Evolutionary conservation across 768 basidiomycete species (phyloP).

Genomic region (Leccinum fibrillosum): DNA sequence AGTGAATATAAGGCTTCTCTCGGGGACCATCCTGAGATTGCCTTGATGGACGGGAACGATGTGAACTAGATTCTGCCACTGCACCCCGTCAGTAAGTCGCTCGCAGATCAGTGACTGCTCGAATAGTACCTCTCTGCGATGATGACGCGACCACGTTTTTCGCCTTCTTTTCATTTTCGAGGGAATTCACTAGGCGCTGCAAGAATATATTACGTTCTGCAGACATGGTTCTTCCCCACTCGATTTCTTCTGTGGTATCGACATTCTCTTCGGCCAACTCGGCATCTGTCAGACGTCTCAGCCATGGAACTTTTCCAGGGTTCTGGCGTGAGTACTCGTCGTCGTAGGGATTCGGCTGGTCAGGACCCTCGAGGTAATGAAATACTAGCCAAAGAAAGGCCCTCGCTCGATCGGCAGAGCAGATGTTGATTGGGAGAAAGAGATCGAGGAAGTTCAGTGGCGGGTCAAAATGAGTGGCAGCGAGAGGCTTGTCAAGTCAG

Average conservation of each 20-base stretch:
- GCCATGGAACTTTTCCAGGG: conserved; percentile 60
- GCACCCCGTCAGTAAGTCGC: conserved; percentile 9
- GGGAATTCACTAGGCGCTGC: conserved; percentile 58
- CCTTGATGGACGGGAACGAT: conserved; percentile 26
- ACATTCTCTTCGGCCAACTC: conserved; percentile 69
- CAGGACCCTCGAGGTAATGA: conserved; percentile 71
- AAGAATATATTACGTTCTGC: conserved; percentile 67
- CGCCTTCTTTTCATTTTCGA: conserved; percentile 49
- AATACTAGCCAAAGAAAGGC: conserved; percentile 85
- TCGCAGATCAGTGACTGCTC: neutral
- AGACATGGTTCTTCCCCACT: conserved; percentile 77
- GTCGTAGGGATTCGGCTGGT: conserved; percentile 69
- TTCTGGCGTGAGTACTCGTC: conserved; percentile 58
- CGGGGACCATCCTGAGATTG: conserved; percentile 22
- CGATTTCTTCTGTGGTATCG: conserved; percentile 72
- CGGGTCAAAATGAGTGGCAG: conserved; percentile 70
- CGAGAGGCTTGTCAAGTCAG: conserved; percentile 45
- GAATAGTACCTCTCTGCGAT: conserved; percentile 22
- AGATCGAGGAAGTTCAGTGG: conserved; percentile 77
- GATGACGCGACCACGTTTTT: conserved; percentile 35
- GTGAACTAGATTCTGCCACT: conserved; percentile 24
- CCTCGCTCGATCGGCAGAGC: conserved; percentile 68
- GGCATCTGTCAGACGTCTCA: conserved; percentile 51
- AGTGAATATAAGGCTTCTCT: conserved; percentile 35
- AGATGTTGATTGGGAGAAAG: conserved; percentile 73